Evolutionary conservation across 2,329 filamentous ascomycete species (phyloP).

Genomic region (Clonostachys solani): DNA sequence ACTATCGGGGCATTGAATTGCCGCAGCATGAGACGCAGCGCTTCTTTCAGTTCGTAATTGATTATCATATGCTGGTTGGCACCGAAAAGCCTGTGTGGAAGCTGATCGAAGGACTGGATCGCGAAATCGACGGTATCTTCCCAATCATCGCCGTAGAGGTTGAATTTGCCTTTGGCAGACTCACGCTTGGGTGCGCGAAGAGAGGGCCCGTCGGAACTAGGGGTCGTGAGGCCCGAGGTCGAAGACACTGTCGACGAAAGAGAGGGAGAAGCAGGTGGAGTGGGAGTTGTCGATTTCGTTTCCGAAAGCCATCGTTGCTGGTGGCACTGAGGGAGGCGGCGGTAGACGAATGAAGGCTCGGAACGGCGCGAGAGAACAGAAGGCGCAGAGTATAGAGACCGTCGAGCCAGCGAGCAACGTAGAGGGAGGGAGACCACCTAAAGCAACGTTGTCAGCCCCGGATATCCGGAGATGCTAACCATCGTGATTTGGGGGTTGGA

Average conservation of each 20-base stretch:
- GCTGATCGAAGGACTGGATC: constrained; percentile 37
- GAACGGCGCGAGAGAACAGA: background rate
- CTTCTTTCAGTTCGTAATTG: constrained; percentile 92
- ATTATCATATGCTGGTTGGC: constrained; percentile 96
- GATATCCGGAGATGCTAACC: background rate
- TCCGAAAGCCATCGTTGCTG: constrained; percentile 1
- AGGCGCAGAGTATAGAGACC: too few relatives aligned
- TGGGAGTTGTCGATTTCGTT: too few relatives aligned
- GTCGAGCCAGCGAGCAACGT: too few relatives aligned
- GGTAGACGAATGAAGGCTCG: background rate
- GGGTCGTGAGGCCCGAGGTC: background rate
- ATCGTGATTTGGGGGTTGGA: too few relatives aligned
- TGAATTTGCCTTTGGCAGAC: constrained; percentile 21
- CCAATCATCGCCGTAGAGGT: constrained; percentile 34
- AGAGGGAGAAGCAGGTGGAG: background rate
- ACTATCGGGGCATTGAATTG: constrained; percentile 90
- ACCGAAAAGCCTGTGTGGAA: constrained; percentile 62
- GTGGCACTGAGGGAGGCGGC: background rate
- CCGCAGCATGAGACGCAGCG: constrained; percentile 80
- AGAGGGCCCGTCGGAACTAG: background rate
- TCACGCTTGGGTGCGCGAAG: constrained; percentile 10
- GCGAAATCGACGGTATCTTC: constrained; percentile 34
- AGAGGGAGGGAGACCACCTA: too few relatives aligned
- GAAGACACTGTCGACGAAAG: background rate
- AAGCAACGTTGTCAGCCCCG: background rate